Evolutionary conservation across 2,329 filamentous ascomycete species (phyloP), one percentile per base, ranked within the genome.

Genomic region (Pseudocercospora crystallina): DNA sequence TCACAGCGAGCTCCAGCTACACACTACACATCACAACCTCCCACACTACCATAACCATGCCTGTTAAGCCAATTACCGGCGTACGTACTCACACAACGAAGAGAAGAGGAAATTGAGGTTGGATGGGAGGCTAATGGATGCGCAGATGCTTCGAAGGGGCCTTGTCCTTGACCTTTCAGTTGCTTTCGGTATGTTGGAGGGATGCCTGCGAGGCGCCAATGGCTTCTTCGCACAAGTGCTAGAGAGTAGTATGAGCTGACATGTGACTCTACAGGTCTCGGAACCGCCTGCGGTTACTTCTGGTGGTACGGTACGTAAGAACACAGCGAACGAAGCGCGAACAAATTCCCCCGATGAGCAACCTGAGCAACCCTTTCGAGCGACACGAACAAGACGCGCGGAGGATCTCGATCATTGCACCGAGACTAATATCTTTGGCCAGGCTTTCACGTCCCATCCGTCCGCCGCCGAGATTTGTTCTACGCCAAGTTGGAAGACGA

Each of bases 161-260:
- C 74, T 86, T 53, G 82, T 87, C 62, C 76, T 86, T 62, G 83
- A 87, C 71, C 74, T 87, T 64, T 82, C 80, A 65, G 81, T 84
- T 67, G 80, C 82, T 60, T 73, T 83, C 65, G 84, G 83, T 84
- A 76, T 71, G 82, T 76, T 38, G 20, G n/a, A 30, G 38, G 26
- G 33, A 37, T 43, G 17, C 42, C 14, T 35, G 29, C 15, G n/a
- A 15, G 34, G 40, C 34, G 39, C 39, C 47, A 43, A 37, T 38
- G 33, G 32, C 14, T 14, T n/a, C 9, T 14, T 26, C 13, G 14
- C n/a, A 12, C 8, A n/a, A 32, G 17, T 26, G 12, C 43, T 43
- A 7, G 13, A 40, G 37, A 45, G 17, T 33, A 34, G 32, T 20
- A 33, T 41, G 30, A 11, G 26, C 49, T 49, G 31, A 44, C 45